A percentile compares a stretch with the other conserved stretches of the same genome.
phyloP scores from a whole-genome alignment of 208 protist species.

The Acanthamoeba royreba region DNA sequence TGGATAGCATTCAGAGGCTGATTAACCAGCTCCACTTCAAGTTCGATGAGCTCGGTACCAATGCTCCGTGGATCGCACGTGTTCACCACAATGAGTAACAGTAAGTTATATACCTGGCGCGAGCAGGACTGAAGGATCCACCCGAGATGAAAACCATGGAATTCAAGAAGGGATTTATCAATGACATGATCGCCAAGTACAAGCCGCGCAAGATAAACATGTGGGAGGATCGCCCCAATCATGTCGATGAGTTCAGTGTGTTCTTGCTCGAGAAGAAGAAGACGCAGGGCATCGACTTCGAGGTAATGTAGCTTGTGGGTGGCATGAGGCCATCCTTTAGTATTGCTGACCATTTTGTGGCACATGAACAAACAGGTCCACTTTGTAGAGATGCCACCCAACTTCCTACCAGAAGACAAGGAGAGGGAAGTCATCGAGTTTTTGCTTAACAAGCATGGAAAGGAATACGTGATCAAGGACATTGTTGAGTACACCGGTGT shows the following conservation, averaged over 20 bases:
- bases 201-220: conserved; percentile 4
- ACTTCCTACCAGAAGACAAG: not conserved
- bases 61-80: not conserved
- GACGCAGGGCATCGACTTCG: not conserved
- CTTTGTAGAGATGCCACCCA: not conserved
- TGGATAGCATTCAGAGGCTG: not conserved
- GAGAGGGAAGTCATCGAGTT: not conserved
- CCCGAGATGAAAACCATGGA: conserved; percentile 15
- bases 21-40: not conserved
- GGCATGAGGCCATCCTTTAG: no score
- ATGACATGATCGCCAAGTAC: not conserved
- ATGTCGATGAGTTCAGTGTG: not conserved
- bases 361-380: not conserved
- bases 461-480: not conserved
- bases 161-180: conserved; percentile 2
- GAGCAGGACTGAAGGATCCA: not conserved
- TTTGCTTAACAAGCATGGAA: not conserved
- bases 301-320: not conserved
- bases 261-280: not conserved
- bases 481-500: conserved; percentile 17
- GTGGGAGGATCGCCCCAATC: conserved; percentile 18
- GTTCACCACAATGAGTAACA: no score
- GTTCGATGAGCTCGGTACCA: not conserved
- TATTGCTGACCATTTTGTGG: not conserved
- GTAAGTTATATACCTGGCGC: no score